Percentiles rank a stretch among this genome's conserved stretches.
Evolutionary conservation across 2,329 filamentous ascomycete species (phyloP).

Genomic region (Bipolaris victoriae): DNA sequence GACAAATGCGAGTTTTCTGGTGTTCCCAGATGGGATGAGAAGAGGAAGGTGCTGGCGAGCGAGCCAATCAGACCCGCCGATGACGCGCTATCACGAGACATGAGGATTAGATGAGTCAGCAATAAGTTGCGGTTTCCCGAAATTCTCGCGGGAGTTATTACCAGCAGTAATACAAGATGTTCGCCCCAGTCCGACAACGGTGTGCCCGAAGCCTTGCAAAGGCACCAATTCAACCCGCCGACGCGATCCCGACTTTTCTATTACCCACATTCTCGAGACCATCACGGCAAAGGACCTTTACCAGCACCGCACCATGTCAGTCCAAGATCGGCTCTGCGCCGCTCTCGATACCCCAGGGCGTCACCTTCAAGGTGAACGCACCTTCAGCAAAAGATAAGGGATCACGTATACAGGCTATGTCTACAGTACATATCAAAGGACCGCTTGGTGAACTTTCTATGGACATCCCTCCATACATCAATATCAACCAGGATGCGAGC

Average conservation of each 20-base stretch:
- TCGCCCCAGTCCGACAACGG: conserved; percentile 67
- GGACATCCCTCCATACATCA: conserved; percentile 79
- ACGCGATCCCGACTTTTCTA: conserved; percentile 73
- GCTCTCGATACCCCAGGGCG: conserved; percentile 55
- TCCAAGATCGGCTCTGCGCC: conserved; percentile 85
- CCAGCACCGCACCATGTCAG: conserved; percentile 66
- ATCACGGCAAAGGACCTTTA: conserved; percentile 65
- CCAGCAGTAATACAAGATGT: conserved; percentile 58
- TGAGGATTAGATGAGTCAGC: conserved; percentile 24
- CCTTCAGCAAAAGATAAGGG: conserved; percentile 66
- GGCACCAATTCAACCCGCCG: conserved; percentile 50
- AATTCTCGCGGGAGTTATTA: conserved; percentile 28
- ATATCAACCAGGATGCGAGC: conserved; percentile 69
- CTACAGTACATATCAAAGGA: conserved; percentile 76
- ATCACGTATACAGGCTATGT: conserved; percentile 66
- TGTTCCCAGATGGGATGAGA: conserved; percentile 8
- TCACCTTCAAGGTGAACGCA: conserved; percentile 72
- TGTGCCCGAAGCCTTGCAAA: conserved; percentile 59
- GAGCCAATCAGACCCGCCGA: conserved; percentile 12
- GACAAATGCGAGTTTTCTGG: not conserved
- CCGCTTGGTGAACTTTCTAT: conserved; percentile 81
- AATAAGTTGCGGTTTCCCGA: conserved; percentile 25
- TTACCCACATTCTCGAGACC: conserved; percentile 69
- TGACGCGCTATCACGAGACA: conserved; percentile 19
- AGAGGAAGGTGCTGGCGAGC: conserved; percentile 1